phyloP scores from a whole-genome alignment of 2,329 filamentous ascomycete species.

The Alternaria dauci region DNA sequence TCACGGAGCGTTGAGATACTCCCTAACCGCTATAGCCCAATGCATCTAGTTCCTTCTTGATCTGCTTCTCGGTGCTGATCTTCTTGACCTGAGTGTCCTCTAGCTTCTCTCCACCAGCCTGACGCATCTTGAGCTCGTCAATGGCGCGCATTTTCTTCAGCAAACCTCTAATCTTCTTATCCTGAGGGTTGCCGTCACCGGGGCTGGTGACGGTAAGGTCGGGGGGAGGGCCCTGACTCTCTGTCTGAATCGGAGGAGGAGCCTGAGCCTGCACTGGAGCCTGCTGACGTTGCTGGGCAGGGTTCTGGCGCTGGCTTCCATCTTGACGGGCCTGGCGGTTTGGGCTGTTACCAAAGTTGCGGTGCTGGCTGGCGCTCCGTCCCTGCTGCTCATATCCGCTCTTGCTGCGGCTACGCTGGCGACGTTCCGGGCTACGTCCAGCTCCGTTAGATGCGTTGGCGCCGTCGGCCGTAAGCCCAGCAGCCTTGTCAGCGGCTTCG shows the following conservation, averaged over 20 bases:
- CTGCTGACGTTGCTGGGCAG: constrained; percentile 37
- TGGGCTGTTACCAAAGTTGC: constrained; percentile 44
- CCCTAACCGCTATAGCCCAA: constrained; percentile 58
- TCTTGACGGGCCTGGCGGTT: constrained; percentile 43
- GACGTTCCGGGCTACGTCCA: constrained; percentile 72
- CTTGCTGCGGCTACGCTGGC: constrained; percentile 63
- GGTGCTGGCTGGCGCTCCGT: constrained; percentile 45
- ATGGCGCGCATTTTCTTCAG: constrained; percentile 98
- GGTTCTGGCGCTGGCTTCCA: constrained; percentile 35
- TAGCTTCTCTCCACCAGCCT: constrained; percentile 92
- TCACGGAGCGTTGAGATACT: not conserved
- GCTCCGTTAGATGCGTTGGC: constrained; percentile 38
- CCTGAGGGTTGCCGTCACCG: constrained; percentile 70
- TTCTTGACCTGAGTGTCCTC: constrained; percentile 99
- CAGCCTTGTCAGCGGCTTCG: constrained; percentile 69
- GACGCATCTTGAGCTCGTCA: constrained; percentile 96
- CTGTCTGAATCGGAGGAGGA: constrained; percentile 43
- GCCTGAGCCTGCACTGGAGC: constrained; percentile 19
- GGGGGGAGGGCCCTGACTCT: constrained; percentile 50
- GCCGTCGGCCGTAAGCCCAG: constrained; percentile 43
- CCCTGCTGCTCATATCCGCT: constrained; percentile 37
- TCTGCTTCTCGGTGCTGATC: constrained; percentile 85
- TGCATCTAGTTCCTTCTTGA: constrained; percentile 81
- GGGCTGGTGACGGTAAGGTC: constrained; percentile 65
- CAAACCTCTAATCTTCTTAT: constrained; percentile 93